phyloP scores from a whole-genome alignment of 257 asterid species.

The Plantago elongata region DNA sequence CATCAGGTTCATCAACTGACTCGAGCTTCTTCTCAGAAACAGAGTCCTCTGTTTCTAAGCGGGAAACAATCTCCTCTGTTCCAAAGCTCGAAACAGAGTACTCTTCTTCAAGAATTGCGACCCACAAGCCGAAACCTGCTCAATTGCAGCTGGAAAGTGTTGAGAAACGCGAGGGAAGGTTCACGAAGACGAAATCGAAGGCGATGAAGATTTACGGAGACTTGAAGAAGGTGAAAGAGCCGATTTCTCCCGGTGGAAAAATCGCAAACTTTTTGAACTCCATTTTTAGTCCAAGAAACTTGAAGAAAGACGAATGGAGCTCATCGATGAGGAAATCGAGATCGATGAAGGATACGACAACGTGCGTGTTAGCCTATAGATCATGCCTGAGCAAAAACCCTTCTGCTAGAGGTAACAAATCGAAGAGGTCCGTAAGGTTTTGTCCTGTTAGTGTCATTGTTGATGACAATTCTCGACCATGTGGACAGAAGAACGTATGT shows the following conservation, averaged over 20 bases:
- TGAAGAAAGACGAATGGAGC: conserved; percentile 47
- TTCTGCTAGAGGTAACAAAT: conserved; percentile 37
- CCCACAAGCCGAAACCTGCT: conserved; percentile 13
- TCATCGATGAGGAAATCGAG: conserved; percentile 52
- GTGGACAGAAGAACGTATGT: conserved; percentile 14
- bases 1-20: conserved; percentile 63
- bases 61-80: conserved; percentile 43
- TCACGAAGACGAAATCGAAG: conserved; percentile 27
- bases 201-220: conserved; percentile 28
- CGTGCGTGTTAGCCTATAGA: conserved; percentile 33
- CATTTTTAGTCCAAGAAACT: conserved; percentile 40
- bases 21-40: conserved; percentile 48
- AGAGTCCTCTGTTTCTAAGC: conserved; percentile 28
- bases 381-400: conserved; percentile 55
- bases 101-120: conserved; percentile 29
- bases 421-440: conserved; percentile 70
- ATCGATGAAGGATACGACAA: conserved; percentile 49
- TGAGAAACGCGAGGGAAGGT: conserved; percentile 22
- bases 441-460: conserved; percentile 58
- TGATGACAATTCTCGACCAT: conserved; percentile 37
- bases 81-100: conserved; percentile 37
- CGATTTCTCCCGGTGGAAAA: conserved; percentile 36
- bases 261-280: conserved; percentile 42
- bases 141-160: conserved; percentile 11
- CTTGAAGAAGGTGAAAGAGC: conserved; percentile 32